These are phyloP conservation scores for Silene conica DNA, from an alignment of 148 eudicot species.

Conservation along the genomic window DNA sequence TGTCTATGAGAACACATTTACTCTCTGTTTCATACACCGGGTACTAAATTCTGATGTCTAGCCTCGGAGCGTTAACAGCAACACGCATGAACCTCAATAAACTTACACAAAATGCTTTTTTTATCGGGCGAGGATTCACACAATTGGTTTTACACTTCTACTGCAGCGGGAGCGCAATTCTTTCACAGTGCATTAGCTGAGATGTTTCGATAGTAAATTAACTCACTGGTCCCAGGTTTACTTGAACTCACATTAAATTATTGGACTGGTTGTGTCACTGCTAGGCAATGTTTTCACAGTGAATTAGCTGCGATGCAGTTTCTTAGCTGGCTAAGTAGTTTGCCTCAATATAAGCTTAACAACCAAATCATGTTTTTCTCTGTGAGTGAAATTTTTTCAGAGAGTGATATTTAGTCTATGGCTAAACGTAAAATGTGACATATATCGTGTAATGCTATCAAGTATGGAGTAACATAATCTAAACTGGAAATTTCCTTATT, in stretches of 20 bases:
- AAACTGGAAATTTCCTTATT: neutral
- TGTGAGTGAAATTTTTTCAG: neutral
- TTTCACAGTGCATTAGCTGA: neutral
- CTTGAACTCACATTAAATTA: neutral
- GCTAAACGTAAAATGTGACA: neutral
- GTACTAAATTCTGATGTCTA: neutral
- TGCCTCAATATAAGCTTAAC: neutral
- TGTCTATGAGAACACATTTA: neutral
- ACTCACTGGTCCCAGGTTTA: neutral
- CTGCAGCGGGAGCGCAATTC: neutral
- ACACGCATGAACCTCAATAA: conserved; percentile 2
- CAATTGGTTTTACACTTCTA: neutral
- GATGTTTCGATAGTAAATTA: neutral
- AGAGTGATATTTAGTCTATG: neutral
- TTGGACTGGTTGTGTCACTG: neutral
- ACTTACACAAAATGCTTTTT: neutral
- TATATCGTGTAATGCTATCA: neutral
- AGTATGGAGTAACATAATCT: neutral
- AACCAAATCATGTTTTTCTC: neutral
- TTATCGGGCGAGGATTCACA: neutral
- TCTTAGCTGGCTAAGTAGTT: neutral
- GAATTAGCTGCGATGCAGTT: neutral
- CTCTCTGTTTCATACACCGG: neutral
- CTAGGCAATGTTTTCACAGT: neutral
- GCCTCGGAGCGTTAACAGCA: neutral